phyloP scores from a whole-genome alignment of 148 eudicot genomes.

The Spergularia bocconei region DNA sequence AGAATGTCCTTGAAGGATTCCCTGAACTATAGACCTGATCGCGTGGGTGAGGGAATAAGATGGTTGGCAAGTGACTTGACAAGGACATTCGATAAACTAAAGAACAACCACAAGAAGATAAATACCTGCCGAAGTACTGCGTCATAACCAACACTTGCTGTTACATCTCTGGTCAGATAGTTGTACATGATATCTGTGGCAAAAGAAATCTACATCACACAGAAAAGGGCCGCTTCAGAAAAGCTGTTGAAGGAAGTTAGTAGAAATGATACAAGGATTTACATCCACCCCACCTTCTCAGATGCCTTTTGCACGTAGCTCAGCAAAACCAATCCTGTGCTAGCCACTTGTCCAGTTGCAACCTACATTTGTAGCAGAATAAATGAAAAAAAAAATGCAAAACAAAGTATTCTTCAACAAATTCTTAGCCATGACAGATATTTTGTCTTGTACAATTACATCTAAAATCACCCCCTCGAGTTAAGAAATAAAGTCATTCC shows the following conservation, averaged over 20 bases:
- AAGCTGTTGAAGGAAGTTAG: not conserved
- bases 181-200: conserved; percentile 90
- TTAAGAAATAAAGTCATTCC: not conserved
- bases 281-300: conserved; percentile 58
- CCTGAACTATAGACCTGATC: not conserved
- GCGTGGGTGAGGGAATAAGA: not conserved
- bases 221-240: conserved; percentile 11
- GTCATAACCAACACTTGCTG: conserved; percentile 90
- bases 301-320: conserved; percentile 90
- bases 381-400: not conserved
- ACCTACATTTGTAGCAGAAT: conserved; percentile 40
- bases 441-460: not conserved
- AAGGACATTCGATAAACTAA: not conserved
- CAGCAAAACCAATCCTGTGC: conserved; percentile 83
- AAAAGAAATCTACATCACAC: conserved; percentile 62
- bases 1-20: not conserved
- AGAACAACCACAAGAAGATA: not conserved
- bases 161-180: conserved; percentile 74
- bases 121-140: conserved; percentile 84
- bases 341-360: conserved; percentile 88
- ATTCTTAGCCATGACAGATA: not conserved
- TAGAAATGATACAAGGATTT: not conserved
- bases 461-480: not conserved
- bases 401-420: not conserved
- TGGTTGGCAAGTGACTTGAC: not conserved